phyloP scores from a whole-genome alignment of 805 yeast species.

The Myxozyma neotropica region DNA sequence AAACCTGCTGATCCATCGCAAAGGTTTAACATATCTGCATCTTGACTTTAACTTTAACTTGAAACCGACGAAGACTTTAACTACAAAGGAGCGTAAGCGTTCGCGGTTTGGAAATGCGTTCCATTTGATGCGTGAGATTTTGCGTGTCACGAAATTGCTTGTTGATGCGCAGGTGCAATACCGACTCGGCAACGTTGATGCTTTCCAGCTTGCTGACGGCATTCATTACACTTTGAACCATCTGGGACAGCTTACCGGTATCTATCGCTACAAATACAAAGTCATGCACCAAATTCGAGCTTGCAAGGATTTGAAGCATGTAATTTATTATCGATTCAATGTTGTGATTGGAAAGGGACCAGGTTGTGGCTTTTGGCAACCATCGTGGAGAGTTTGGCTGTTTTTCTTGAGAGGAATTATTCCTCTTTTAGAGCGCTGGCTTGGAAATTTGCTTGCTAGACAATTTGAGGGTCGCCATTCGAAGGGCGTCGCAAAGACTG shows the following conservation, averaged over 20 bases:
- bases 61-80: conserved; percentile 93
- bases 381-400: conserved; percentile 97
- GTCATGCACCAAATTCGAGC: conserved; percentile 98
- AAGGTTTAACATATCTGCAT: conserved; percentile 89
- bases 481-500: conserved; percentile 88
- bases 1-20: conserved; percentile 82
- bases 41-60: conserved; percentile 93
- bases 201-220: conserved; percentile 94
- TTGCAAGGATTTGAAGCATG: conserved; percentile 92
- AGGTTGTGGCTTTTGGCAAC: conserved; percentile 99
- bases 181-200: conserved; percentile 86
- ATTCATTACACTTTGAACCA: conserved; percentile 87
- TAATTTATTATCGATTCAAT: conserved; percentile 83
- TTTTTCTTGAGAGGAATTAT: conserved; percentile 87
- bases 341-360: conserved; percentile 93
- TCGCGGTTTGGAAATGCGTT: conserved; percentile 96
- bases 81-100: conserved; percentile 93
- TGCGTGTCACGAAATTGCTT: conserved; percentile 77
- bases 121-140: conserved; percentile 86
- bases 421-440: conserved; percentile 92
- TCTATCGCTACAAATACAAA: conserved; percentile 92
- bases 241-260: conserved; percentile 93
- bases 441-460: conserved; percentile 84
- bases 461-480: conserved; percentile 95
- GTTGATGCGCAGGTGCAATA: conserved; percentile 95